Evolutionary conservation across 2,329 filamentous ascomycete genomes (phyloP).

Genomic region (Venturia asperata): DNA sequence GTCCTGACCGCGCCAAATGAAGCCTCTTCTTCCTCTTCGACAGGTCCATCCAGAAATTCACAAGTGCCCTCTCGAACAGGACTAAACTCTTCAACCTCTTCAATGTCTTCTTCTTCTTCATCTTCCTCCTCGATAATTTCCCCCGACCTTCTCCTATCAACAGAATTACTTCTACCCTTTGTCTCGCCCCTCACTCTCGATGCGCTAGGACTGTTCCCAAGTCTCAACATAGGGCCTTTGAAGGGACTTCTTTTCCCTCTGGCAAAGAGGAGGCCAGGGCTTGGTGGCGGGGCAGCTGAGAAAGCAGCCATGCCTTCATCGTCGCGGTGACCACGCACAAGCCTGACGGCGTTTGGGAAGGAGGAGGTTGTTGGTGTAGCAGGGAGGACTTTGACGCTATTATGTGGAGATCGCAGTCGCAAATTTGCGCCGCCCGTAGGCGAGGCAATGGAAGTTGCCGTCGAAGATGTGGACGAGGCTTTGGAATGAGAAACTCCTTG

Average conservation of each 20-base stretch:
- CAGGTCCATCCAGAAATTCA: slow-evolving; percentile 13
- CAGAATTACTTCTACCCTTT: slow-evolving; percentile 45
- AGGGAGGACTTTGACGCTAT: slow-evolving; percentile 85
- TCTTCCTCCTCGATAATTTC: slow-evolving; percentile 54
- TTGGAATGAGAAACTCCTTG: slow-evolving; percentile 86
- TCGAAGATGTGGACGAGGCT: slow-evolving; percentile 83
- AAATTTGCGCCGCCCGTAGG: slow-evolving; percentile 47
- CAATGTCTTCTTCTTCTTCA: slow-evolving; percentile 28
- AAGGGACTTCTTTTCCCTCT: slow-evolving; percentile 75
- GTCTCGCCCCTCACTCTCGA: slow-evolving; percentile 29
- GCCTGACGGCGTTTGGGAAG: slow-evolving; percentile 79
- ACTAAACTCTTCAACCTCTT: slow-evolving; percentile 21
- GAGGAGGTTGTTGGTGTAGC: slow-evolving; percentile 68
- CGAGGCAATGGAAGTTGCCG: slow-evolving; percentile 53
- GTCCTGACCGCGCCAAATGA: background rate
- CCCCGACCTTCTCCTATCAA: slow-evolving; percentile 60
- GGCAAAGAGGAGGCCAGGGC: slow-evolving; percentile 64
- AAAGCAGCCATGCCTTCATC: slow-evolving; percentile 38
- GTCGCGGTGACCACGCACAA: slow-evolving; percentile 52
- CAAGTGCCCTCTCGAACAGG: slow-evolving; percentile 14
- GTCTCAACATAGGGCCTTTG: slow-evolving; percentile 65
- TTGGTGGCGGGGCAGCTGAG: slow-evolving; percentile 51
- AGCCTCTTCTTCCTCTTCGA: background rate
- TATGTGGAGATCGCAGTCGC: slow-evolving; percentile 62
- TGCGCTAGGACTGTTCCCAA: slow-evolving; percentile 31